These are phyloP conservation scores for Triticum aestivum DNA, from an alignment of 176 grass and related monocot genomes.

Conservation along the genomic window IWGSC_CS_RefSeq_v2.1 NC_057794.1:365110645-365111144, in stretches of 20 bases:
- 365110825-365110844: too few relatives aligned
- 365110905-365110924: background rate
- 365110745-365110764: too few relatives aligned
- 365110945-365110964: background rate
- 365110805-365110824: too few relatives aligned
- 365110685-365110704: too few relatives aligned
- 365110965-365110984: background rate
- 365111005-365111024: background rate
- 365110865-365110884: too few relatives aligned
- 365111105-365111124: background rate
- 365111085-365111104: background rate
- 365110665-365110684: too few relatives aligned
- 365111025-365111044: background rate
- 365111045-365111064: background rate
- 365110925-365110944: background rate
- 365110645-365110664: background rate
- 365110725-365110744: too few relatives aligned
- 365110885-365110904: too few relatives aligned
- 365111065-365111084: background rate
- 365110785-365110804: background rate
- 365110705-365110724: too few relatives aligned
- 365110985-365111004: background rate
- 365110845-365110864: too few relatives aligned
- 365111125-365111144: background rate
- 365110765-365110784: too few relatives aligned